Evolutionary conservation across 2,329 filamentous ascomycete genomes (phyloP).

Genomic region (Onygenales sp.): DNA sequence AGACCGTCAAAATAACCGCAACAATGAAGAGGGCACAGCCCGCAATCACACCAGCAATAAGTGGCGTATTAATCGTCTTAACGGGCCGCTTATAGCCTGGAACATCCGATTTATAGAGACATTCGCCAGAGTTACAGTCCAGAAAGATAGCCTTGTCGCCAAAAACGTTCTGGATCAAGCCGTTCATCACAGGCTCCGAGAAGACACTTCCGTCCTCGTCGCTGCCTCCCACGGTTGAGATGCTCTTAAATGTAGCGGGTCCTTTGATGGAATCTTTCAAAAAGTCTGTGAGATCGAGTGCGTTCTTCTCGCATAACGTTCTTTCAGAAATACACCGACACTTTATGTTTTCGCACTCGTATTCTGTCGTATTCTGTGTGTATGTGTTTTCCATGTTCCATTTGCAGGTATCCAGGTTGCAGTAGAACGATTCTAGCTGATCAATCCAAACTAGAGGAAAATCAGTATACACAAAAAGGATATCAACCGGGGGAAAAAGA

Average conservation of each 20-base stretch:
- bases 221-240: constrained; percentile 44
- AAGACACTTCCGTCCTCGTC: constrained; percentile 70
- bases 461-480: constrained; percentile 17
- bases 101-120: constrained; percentile 83
- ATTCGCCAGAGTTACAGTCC: constrained; percentile 77
- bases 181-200: constrained; percentile 85
- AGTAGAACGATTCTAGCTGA: constrained; percentile 90
- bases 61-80: constrained; percentile 91
- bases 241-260: constrained; percentile 73
- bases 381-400: constrained; percentile 61
- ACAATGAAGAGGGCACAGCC: constrained; percentile 78
- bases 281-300: constrained; percentile 87
- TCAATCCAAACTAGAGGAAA: constrained; percentile 74
- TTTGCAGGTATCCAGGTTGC: constrained; percentile 70
- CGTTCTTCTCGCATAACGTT: constrained; percentile 87
- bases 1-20: constrained; percentile 70
- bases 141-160: constrained; percentile 84
- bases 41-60: constrained; percentile 90
- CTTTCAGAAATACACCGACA: constrained; percentile 84
- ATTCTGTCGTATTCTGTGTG: constrained; percentile 69
- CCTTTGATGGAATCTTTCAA: constrained; percentile 73
- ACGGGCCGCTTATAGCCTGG: constrained; percentile 82
- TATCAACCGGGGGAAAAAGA: background rate
- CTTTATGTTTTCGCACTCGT: constrained; percentile 73
- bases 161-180: constrained; percentile 78